Evolutionary conservation across 2,329 filamentous ascomycete genomes (phyloP).

Genomic region (Passalora sequoiae): DNA sequence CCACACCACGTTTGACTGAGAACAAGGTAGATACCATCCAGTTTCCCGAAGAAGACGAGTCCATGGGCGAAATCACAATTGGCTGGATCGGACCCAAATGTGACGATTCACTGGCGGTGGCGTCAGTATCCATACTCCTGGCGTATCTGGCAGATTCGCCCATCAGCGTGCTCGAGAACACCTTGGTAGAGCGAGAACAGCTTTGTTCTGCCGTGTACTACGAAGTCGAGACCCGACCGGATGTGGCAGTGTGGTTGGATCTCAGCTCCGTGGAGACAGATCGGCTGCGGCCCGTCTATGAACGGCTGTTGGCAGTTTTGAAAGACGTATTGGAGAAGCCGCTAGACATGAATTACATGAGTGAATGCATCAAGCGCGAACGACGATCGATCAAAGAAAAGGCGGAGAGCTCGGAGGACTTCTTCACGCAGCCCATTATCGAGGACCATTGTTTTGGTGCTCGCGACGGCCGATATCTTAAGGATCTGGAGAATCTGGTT

Average conservation of each 20-base stretch:
- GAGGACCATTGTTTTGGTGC: constrained; percentile 87
- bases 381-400: constrained; percentile 75
- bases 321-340: constrained; percentile 73
- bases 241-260: constrained; percentile 78
- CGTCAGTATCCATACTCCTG: constrained; percentile 73
- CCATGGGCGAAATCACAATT: constrained; percentile 79
- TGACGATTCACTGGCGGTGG: constrained; percentile 55
- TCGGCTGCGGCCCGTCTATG: constrained; percentile 76
- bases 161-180: constrained; percentile 84
- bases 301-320: constrained; percentile 77
- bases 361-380: constrained; percentile 78
- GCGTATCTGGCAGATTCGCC: constrained; percentile 90
- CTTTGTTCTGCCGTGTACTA: constrained; percentile 81
- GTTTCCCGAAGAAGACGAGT: constrained; percentile 96
- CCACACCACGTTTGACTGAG: constrained; percentile 65
- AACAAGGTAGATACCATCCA: constrained; percentile 73
- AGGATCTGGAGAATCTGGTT: constrained; percentile 38
- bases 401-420: constrained; percentile 73
- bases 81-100: constrained; percentile 83
- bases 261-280: constrained; percentile 82
- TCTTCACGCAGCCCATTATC: constrained; percentile 81
- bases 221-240: constrained; percentile 72
- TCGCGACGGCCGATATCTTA: constrained; percentile 62
- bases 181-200: constrained; percentile 87
- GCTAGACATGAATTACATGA: constrained; percentile 84